These are phyloP conservation scores for Alternaria viburni DNA, from an alignment of 2,329 filamentous ascomycete species.

Conservation along the genomic window DNA sequence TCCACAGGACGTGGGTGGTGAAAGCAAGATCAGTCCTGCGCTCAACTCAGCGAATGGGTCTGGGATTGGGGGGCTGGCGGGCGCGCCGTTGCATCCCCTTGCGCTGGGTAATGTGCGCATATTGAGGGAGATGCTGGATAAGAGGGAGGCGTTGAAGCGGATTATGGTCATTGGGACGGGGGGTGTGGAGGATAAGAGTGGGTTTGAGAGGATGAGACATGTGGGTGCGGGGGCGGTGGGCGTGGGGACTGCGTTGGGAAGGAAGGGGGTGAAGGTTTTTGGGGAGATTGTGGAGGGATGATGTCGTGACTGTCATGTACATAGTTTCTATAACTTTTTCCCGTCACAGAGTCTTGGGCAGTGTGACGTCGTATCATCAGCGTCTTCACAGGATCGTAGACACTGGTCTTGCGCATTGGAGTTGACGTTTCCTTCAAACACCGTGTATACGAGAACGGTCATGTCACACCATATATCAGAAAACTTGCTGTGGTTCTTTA, in stretches of 20 bases:
- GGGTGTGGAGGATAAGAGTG: constrained; percentile 69
- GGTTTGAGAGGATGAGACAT: constrained; percentile 66
- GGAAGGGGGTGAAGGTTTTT: constrained; percentile 68
- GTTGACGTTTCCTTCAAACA: too few relatives aligned
- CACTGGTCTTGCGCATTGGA: too few relatives aligned
- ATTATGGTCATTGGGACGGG: constrained; percentile 74
- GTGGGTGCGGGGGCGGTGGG: constrained; percentile 72
- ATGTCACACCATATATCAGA: background rate
- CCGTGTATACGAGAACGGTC: too few relatives aligned
- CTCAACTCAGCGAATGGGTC: constrained; percentile 60
- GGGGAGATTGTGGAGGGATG: constrained; percentile 55
- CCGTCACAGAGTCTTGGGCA: too few relatives aligned
- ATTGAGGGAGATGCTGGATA: too few relatives aligned
- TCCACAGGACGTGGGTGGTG: background rate
- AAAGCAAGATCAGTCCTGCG: constrained; percentile 17
- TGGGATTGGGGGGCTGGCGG: constrained; percentile 75
- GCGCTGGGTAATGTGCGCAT: constrained; percentile 71
- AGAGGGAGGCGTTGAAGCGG: constrained; percentile 52
- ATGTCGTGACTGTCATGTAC: too few relatives aligned
- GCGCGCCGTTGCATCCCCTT: constrained; percentile 73
- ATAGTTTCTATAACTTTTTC: too few relatives aligned
- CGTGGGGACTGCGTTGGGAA: constrained; percentile 70
- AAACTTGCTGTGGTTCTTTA: constrained; percentile 7
- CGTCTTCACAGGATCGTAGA: too few relatives aligned
- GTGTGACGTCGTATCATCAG: too few relatives aligned